Conservation (phyloP, 176 grass and related monocot genomes). For the Thinopyrum elongatum region DNA sequence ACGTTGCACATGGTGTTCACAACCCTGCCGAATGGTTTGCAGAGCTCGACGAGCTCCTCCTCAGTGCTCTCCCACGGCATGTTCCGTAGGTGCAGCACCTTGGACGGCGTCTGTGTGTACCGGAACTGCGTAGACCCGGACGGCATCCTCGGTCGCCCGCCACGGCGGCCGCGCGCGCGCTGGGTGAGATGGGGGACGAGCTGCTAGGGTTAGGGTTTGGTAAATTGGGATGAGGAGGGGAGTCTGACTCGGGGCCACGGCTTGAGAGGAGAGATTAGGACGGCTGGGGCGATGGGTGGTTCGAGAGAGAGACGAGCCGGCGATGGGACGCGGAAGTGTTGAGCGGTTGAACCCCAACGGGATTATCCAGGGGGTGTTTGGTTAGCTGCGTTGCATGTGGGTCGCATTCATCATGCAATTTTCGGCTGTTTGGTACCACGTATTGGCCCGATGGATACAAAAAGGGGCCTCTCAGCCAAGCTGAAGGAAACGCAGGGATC, state of each 20-base stretch:
- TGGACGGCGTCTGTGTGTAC: constrained; percentile 95
- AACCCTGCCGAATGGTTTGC: constrained; percentile 84
- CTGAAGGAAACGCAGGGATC: too few relatives aligned
- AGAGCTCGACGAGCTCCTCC: constrained; percentile 92
- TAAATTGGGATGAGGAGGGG: background rate
- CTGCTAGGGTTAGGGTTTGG: constrained; percentile 44
- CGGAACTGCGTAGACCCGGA: constrained; percentile 74
- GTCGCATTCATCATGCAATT: too few relatives aligned
- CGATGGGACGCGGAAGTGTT: too few relatives aligned
- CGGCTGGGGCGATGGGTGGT: too few relatives aligned
- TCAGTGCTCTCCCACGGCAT: constrained; percentile 96
- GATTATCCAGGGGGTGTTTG: too few relatives aligned
- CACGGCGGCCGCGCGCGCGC: background rate
- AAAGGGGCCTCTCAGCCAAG: too few relatives aligned
- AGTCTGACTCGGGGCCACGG: background rate
- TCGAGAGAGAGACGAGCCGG: too few relatives aligned
- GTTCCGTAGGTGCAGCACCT: constrained; percentile 97
- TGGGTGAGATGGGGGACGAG: background rate
- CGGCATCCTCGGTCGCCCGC: constrained; percentile 53
- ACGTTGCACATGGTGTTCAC: constrained; percentile 99
- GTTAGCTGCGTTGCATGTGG: too few relatives aligned
- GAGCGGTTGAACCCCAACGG: too few relatives aligned
- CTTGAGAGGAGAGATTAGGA: too few relatives aligned
- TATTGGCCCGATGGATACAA: too few relatives aligned
- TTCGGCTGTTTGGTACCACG: too few relatives aligned